Evolutionary conservation across 345 rosid species (phyloP), one percentile per base, ranked within the genome.

Genomic region (Angophora floribunda): DNA sequence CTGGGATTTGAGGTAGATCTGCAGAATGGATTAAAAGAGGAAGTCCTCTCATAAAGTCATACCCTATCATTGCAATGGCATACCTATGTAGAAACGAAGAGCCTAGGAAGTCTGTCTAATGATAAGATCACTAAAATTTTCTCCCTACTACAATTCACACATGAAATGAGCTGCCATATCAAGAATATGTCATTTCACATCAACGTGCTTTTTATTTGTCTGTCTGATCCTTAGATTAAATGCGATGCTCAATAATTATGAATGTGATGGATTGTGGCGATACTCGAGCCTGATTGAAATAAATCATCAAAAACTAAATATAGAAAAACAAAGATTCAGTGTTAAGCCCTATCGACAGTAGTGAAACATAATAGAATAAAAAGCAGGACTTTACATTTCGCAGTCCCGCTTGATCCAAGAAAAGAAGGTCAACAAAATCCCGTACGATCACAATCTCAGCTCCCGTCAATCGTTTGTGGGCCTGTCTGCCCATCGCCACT

Each of bases 341-440:
- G 6, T 24, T 59, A 59, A 26, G 28, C 7, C 79, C 79, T 30
- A 30, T 65, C 4, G 16, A 67, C 2, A 59, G 2, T 26, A 26
- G 30, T 30, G 0, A 59, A 59, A 59, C 67, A 59, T 59, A 26
- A 59, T 24, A 59, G 30, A 26, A 30, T 12, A 59, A 0, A 12
- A 11, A 15, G 30, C 2, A 1, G 6, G 67, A 59, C 30, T 2
- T 59, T 26, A 59, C 15, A 59, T 59, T 26, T 59, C 67, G 26
- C 0, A 59, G 30, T 26, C 30, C 11, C 26, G 30, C 0, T 5
- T 3, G 7, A 26, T 26, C n/a, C 30, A 13, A 10, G 10, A 14
- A 4, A 59, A 59, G 3, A n/a, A 59, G 67, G 67, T 11, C 6
- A 2, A 11, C 6, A 26, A 59, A 59, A 59, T 26, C 67, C 26